Evolutionary conservation across 176 grass and related monocot genomes (phyloP).

Genomic region (Carex pumila): DNA sequence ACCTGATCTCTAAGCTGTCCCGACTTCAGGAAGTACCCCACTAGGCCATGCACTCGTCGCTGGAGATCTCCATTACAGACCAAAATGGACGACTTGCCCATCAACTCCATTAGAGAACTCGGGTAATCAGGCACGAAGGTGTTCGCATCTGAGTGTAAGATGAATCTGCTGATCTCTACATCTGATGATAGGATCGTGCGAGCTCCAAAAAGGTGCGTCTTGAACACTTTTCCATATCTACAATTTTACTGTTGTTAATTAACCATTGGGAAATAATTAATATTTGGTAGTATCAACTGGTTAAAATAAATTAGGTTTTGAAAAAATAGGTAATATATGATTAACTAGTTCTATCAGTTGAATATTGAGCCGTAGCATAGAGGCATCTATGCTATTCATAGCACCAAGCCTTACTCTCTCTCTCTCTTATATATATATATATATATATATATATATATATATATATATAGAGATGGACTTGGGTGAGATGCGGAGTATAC

Average conservation of each 20-base stretch:
- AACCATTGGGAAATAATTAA: neutral
- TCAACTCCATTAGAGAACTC: constrained; percentile 36
- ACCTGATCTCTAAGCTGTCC: neutral
- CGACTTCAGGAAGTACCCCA: constrained; percentile 6
- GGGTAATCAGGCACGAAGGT: constrained; percentile 39
- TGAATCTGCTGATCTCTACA: constrained; percentile 25
- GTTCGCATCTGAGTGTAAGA: constrained; percentile 32
- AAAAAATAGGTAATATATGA: too few species aligned
- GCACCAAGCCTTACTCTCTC: too few species aligned
- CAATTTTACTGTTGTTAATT: neutral
- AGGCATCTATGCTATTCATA: too few species aligned
- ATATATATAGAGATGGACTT: too few species aligned
- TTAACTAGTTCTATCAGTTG: too few species aligned
- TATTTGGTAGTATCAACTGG: neutral
- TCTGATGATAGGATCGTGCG: constrained; percentile 31
- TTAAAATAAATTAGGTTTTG: too few species aligned
- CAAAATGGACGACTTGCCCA: constrained; percentile 41
- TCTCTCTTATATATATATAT: too few species aligned
- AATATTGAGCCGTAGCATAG: too few species aligned
- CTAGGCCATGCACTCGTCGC: neutral
- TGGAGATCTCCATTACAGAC: constrained; percentile 29
- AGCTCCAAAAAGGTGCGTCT: constrained; percentile 35
- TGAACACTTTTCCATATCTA: constrained; percentile 31
- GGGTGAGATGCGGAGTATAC: too few species aligned
- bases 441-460: too few species aligned